phyloP scores from a whole-genome alignment of 768 basidiomycete genomes.

The Pisolithus marmoratus region DNA sequence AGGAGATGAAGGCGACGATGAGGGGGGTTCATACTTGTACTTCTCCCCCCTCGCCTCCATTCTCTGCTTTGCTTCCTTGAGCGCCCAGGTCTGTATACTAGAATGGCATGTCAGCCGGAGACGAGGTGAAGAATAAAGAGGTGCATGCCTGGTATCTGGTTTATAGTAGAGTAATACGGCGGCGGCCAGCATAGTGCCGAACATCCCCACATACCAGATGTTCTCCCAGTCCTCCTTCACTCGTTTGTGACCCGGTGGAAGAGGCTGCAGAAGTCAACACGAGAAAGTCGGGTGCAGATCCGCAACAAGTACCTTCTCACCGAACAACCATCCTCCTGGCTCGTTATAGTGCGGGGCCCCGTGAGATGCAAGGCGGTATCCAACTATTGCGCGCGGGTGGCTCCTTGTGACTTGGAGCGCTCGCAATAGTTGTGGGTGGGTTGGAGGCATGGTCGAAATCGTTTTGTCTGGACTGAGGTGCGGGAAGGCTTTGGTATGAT shows the following conservation, averaged over 20 bases:
- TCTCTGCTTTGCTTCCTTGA: constrained; percentile 81
- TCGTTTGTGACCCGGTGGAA: constrained; percentile 74
- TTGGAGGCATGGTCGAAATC: neutral
- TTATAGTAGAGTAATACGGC: constrained; percentile 82
- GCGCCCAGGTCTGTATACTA: constrained; percentile 90
- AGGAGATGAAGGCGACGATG: constrained; percentile 13
- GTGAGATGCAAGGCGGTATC: constrained; percentile 61
- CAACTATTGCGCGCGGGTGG: constrained; percentile 17
- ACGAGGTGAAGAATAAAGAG: neutral
- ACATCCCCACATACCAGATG: constrained; percentile 89
- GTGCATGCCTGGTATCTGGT: constrained; percentile 81
- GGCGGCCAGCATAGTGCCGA: constrained; percentile 76
- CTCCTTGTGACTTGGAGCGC: neutral
- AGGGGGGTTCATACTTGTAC: constrained; percentile 70
- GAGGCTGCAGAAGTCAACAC: constrained; percentile 45
- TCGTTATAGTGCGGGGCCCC: constrained; percentile 84
- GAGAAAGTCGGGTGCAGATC: constrained; percentile 1
- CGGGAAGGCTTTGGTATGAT: too few species aligned
- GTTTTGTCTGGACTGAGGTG: neutral
- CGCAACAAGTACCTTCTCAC: constrained; percentile 63
- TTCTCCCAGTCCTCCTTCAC: constrained; percentile 89
- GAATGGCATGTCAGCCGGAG: neutral
- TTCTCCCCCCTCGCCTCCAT: constrained; percentile 94
- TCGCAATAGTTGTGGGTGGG: neutral
- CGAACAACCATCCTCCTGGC: constrained; percentile 81